Evolutionary conservation across 306 rosid genomes (phyloP).

Genomic region (Inga laurina): DNA sequence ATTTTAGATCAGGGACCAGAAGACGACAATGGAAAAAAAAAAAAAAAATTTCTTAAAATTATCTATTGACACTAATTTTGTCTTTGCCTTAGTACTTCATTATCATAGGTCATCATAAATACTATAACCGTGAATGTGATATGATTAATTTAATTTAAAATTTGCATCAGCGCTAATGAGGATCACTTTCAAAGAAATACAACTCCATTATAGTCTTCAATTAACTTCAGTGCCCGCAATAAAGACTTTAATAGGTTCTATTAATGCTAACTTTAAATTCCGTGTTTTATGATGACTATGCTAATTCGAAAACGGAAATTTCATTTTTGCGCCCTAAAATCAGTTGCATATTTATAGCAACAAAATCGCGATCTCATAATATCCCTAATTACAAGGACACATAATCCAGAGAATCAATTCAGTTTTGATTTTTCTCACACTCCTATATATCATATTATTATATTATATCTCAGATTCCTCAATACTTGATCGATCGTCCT

Average conservation of each 20-base stretch:
- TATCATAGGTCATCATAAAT: not conserved
- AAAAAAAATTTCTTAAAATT: not conserved
- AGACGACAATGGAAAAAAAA: not conserved
- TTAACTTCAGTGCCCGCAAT: not conserved
- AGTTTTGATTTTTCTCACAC: not conserved
- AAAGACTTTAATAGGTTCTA: not conserved
- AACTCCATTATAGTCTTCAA: not conserved
- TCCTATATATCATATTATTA: not conserved
- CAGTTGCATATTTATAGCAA: conserved; percentile 15
- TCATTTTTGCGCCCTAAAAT: not conserved
- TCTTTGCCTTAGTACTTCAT: not conserved
- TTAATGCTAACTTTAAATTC: too few relatives aligned
- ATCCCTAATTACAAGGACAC: not conserved
- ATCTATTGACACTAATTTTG: not conserved
- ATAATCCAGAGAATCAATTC: not conserved
- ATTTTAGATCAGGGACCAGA: not conserved
- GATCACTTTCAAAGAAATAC: not conserved
- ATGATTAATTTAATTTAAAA: not conserved
- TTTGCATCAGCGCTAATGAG: not conserved
- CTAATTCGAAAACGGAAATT: not conserved
- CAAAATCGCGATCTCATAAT: not conserved
- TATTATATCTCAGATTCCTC: not conserved
- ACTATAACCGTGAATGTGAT: not conserved
- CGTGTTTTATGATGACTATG: conserved; percentile 15
- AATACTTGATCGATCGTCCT: not conserved